Evolutionary conservation across 306 rosid species (phyloP), one percentile per base, ranked within the genome.

Genomic region (Glycine latifolia): DNA sequence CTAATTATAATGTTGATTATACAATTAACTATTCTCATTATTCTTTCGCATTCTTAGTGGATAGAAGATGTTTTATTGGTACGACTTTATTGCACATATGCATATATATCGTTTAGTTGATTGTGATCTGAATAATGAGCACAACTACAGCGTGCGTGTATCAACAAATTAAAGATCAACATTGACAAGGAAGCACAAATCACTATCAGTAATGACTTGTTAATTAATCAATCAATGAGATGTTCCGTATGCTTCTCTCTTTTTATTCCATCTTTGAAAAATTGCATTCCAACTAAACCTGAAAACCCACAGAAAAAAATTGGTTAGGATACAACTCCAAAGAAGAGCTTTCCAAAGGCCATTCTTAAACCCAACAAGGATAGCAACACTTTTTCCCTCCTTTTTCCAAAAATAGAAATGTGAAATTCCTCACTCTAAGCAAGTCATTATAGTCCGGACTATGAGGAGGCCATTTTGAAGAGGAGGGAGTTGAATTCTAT

Each of bases 381-480:
- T 76, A 67, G 81, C 7, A 76, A 1, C 35, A 71, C 90, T 86
- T 89, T 89, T 88, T 73, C 26, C 5, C 75, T 76, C 75, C 92
- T 82, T 87, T 89, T 15, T 37, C 91, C 84, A 0, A 14, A 85
- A 82, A 70, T 31, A 89, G 91, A 82, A 90, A 55, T 75, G 69
- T 86, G 86, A 85, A 90, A 80, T 82, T 88, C 84, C 59, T 84
- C 74, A 67, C 76, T 65, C 88, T 54, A 88, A 82, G 83, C 87
- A 86, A 84, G 76, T 73, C 88, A 39, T 81, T 81, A 76, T 56
- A 77, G 85, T 85, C 83, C 91, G 35, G 88, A 87, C 82, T 90
- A 74, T 85, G 86, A 87, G 91, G 88, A 80, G 83, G 79, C 84
- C 87, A 83, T 66, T 71, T 78, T 60, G 31, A 26, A 26, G 31